Base-by-base conservation (phyloP, 2,329 filamentous ascomycete species). In the Aspergillus sp. region DNA sequence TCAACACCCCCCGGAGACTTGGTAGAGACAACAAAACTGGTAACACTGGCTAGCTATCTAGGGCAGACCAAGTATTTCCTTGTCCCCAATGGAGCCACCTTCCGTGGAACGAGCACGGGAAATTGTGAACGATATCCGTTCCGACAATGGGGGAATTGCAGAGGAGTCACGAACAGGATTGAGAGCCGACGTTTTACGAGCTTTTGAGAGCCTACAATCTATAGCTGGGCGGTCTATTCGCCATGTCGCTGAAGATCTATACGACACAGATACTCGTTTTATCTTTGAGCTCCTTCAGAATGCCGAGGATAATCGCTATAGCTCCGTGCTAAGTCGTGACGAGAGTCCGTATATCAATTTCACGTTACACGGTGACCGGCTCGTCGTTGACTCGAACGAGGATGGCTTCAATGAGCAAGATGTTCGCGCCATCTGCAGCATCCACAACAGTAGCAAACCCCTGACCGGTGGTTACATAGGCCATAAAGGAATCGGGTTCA, bases 381-480 rank as follows among this genome's bases (percentile, higher is more conserved):
- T 80, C 0, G 45, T 72, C 0, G 49, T 79, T 3, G 72, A 69
- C 27, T 65, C 56, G 12, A 72, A 72, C 41, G 68, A 71, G 48
- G 61, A 78, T 48, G 69, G 68, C 3, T 72, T 72, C 49, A 62
- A 52, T 2, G 35, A 56, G 8, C 50, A 52, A 3, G 59, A 73
- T 48, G 50, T 72, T 12, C 40, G 54, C 29, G 62, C 70, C 0
- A 69, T 73, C 4, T 73, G 68, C 50, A 51, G 46, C 3, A 63
- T 61, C 7, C 63, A 63, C 66, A 43, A 50, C 7, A 50, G 67
- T 50, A 65, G 65, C 3, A 72, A 72, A 50, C 54, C 54, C 5
- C 42, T 38, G 4, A 57, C 9, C 56, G 63, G 53, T 19, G 52
- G 56, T 1, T 58, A 55, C 48, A 61, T 63, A 32, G 62, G 63